Conservation (phyloP, 176 grass and related monocot species). For the Ensete glaucum region DNA sequence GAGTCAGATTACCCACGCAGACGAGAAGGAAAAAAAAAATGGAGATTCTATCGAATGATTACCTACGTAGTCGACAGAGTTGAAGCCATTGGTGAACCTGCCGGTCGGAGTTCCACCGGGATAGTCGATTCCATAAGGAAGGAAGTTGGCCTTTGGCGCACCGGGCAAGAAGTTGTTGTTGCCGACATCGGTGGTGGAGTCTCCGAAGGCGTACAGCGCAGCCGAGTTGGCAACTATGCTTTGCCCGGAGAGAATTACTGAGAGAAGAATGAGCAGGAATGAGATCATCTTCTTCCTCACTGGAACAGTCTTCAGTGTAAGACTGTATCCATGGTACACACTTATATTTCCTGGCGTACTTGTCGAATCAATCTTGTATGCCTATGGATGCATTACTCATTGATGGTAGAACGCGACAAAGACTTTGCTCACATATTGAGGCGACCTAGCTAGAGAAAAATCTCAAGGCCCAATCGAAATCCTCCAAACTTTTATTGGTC, state of each 20-base stretch:
- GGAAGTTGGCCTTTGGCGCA: conserved; percentile 8
- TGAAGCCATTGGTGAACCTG: conserved; percentile 32
- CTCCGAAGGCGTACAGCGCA: conserved; percentile 27
- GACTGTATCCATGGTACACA: no score
- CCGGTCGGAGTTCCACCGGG: conserved; percentile 4
- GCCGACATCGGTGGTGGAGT: conserved; percentile 33
- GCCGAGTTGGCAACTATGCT: background rate
- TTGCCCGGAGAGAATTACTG: background rate
- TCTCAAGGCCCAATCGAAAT: no score
- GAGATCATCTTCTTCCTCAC: no score
- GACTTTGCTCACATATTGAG: no score
- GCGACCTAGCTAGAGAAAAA: no score
- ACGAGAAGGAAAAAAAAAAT: background rate
- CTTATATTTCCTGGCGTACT: no score
- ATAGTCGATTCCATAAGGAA: conserved; percentile 27
- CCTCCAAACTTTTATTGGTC: no score
- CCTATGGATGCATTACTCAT: no score
- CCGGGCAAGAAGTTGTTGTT: conserved; percentile 32
- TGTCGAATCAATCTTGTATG: no score
- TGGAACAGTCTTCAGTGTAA: no score
- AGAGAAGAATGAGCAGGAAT: no score
- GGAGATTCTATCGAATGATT: background rate
- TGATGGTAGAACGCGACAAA: no score
- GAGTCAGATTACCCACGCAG: background rate
- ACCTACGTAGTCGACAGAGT: conserved; percentile 31